These are phyloP conservation scores for Pyrenula aspistea DNA, from an alignment of 495 filamentous ascomycete genomes.

Conservation along the genomic window DNA sequence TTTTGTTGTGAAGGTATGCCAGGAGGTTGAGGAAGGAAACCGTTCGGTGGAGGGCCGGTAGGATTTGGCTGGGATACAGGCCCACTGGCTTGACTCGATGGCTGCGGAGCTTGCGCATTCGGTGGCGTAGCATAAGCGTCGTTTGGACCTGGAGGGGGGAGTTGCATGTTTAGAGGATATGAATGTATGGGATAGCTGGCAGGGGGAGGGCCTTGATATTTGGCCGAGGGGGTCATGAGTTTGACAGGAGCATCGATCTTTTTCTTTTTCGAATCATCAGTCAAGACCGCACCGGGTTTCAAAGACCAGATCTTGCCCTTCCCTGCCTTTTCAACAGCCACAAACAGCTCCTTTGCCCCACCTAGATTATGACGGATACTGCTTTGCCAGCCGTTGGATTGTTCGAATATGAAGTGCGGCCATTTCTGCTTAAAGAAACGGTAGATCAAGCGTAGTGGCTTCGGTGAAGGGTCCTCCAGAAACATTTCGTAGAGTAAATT, in stretches of 20 bases:
- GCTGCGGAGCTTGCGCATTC: not conserved
- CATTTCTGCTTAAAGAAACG: constrained; percentile 76
- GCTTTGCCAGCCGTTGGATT: constrained; percentile 88
- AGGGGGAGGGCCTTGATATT: not conserved
- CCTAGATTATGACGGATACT: constrained; percentile 93
- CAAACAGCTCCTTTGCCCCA: constrained; percentile 40
- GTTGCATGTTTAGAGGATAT: not conserved
- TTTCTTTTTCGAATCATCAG: not conserved
- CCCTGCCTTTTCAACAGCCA: not conserved
- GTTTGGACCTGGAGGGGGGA: not conserved
- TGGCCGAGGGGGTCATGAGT: not conserved
- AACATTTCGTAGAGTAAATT: constrained; percentile 85
- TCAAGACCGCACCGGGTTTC: not conserved
- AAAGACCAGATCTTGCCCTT: not conserved
- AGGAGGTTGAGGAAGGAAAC: not conserved
- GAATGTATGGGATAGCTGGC: not conserved
- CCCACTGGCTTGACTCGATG: not conserved
- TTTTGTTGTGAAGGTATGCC: not conserved
- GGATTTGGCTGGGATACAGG: not conserved
- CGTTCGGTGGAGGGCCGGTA: not conserved
- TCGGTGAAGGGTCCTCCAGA: constrained; percentile 51
- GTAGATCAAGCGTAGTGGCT: constrained; percentile 91
- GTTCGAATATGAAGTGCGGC: constrained; percentile 75
- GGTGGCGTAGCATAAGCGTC: not conserved
- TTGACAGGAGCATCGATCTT: not conserved